phyloP scores from a whole-genome alignment of 2,329 filamentous ascomycete species.

The Talaromyces sp. region DNA sequence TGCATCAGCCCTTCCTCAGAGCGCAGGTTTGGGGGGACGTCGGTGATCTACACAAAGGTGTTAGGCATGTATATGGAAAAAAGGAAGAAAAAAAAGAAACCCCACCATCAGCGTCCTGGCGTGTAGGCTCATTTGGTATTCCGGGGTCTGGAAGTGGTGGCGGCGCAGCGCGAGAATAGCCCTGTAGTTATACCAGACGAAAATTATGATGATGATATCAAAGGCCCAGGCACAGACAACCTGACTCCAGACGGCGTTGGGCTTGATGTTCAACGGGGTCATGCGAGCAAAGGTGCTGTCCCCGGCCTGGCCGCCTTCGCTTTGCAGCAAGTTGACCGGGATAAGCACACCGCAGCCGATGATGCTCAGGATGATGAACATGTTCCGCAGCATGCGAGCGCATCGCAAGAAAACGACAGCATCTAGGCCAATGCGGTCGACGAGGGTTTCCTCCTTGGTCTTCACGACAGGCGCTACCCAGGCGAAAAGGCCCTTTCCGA shows the following conservation, averaged over 20 bases:
- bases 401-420: slow-evolving; percentile 88
- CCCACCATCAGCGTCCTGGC: slow-evolving; percentile 58
- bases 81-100: not conserved
- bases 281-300: slow-evolving; percentile 35
- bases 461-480: slow-evolving; percentile 77
- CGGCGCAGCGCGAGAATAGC: slow-evolving; percentile 67
- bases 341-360: slow-evolving; percentile 74
- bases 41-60: slow-evolving; percentile 58
- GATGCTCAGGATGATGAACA: slow-evolving; percentile 70
- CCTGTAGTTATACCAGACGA: slow-evolving; percentile 87
- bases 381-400: slow-evolving; percentile 84
- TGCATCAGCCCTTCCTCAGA: slow-evolving; percentile 84
- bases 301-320: slow-evolving; percentile 27
- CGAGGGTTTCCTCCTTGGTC: slow-evolving; percentile 70
- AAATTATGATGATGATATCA: slow-evolving; percentile 70
- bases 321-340: slow-evolving; percentile 66
- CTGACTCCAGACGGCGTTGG: slow-evolving; percentile 54
- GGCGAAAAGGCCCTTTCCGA: slow-evolving; percentile 81
- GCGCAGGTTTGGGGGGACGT: slow-evolving; percentile 71
- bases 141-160: slow-evolving; percentile 75
- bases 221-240: slow-evolving; percentile 60
- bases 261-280: slow-evolving; percentile 49
- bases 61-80: not conserved
- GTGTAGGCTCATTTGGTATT: slow-evolving; percentile 85
- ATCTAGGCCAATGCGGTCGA: slow-evolving; percentile 84